phyloP scores from a whole-genome alignment of 345 rosid species.

The Laguncularia racemosa region DNA sequence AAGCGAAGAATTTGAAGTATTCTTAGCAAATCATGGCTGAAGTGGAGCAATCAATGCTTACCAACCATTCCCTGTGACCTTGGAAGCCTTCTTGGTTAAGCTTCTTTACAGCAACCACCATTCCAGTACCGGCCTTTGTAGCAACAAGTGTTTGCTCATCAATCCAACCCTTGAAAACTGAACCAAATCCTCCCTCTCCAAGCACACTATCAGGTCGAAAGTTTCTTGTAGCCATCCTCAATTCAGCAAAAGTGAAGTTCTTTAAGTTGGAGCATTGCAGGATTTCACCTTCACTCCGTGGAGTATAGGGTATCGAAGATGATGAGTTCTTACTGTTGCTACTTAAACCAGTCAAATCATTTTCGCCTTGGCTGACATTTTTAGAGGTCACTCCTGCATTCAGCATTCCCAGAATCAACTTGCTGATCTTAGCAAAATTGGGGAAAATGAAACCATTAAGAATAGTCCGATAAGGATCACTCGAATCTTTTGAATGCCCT shows the following conservation, averaged over 20 bases:
- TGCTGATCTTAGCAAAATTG: neutral
- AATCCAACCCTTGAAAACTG: conserved; percentile 95
- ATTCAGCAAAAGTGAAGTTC: conserved; percentile 62
- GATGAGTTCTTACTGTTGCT: conserved; percentile 56
- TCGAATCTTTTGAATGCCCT: no score
- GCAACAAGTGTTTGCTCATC: conserved; percentile 64
- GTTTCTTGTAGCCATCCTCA: conserved; percentile 70
- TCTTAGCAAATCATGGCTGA: neutral
- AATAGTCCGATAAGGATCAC: no score
- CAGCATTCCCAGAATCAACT: neutral
- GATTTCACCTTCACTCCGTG: conserved; percentile 87
- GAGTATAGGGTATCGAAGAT: conserved; percentile 53
- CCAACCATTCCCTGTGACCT: conserved; percentile 98
- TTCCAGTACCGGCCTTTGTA: conserved; percentile 77
- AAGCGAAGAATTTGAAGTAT: neutral
- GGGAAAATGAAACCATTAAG: neutral
- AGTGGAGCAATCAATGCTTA: conserved; percentile 21
- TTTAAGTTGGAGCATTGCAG: conserved; percentile 62
- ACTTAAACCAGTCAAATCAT: conserved; percentile 25
- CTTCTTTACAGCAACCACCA: conserved; percentile 82
- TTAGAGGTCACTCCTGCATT: conserved; percentile 57
- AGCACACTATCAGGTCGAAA: conserved; percentile 91
- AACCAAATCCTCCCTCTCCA: conserved; percentile 97
- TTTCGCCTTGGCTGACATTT: conserved; percentile 44
- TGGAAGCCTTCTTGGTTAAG: conserved; percentile 86